These are phyloP conservation scores for Cyberlindnera sargentensis DNA, from an alignment of 805 yeast species.

Conservation along the genomic window DNA sequence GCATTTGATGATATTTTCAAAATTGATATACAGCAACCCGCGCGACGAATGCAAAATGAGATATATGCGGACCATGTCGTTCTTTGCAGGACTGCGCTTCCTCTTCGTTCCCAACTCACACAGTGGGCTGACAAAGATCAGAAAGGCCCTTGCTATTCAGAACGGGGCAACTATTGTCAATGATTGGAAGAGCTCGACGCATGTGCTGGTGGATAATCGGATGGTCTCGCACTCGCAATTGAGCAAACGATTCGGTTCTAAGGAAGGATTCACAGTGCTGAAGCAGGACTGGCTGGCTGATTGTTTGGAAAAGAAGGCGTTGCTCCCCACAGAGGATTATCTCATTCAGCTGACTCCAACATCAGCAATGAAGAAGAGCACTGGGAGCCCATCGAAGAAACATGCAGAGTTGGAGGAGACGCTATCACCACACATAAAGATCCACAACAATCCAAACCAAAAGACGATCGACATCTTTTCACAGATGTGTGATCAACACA, in stretches of 20 bases:
- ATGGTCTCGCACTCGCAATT: too few species aligned
- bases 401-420: neutral
- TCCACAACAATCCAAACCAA: conserved; percentile 16
- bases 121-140: conserved; percentile 11
- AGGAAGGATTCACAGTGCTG: conserved; percentile 4
- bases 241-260: too few species aligned
- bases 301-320: conserved; percentile 8
- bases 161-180: conserved; percentile 13
- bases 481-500: conserved; percentile 17
- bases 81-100: conserved; percentile 6
- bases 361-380: too few species aligned
- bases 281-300: conserved; percentile 19
- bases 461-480: conserved; percentile 14
- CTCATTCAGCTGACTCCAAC: conserved; percentile 4
- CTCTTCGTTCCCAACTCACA: conserved; percentile 18
- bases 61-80: neutral
- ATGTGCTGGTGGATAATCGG: conserved; percentile 11
- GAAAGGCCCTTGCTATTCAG: conserved; percentile 13
- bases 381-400: neutral
- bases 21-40: too few species aligned
- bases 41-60: too few species aligned
- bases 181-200: conserved; percentile 7
- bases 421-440: neutral
- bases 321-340: conserved; percentile 4
- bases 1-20: too few species aligned